These are phyloP conservation scores for Elaeis guineensis DNA, from an alignment of 176 grass and related monocot genomes.

Conservation along the genomic window DNA sequence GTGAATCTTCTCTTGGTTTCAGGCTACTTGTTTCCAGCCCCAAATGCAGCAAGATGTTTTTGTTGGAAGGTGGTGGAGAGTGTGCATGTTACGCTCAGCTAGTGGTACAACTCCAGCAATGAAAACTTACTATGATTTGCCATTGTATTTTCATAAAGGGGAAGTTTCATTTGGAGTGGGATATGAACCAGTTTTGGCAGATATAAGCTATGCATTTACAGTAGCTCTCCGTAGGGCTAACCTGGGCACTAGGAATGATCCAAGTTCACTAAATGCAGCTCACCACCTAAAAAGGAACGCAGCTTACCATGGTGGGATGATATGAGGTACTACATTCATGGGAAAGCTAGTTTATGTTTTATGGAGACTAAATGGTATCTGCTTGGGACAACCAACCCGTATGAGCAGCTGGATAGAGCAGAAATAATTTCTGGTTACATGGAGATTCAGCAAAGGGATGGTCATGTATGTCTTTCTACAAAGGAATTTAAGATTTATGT, in stretches of 20 bases:
- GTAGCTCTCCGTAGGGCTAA: conserved; percentile 86
- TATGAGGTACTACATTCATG: conserved; percentile 95
- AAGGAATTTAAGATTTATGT: conserved; percentile 54
- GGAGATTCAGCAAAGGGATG: conserved; percentile 85
- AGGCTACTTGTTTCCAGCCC: conserved; percentile 95
- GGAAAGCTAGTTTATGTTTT: conserved; percentile 62
- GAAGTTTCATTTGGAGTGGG: conserved; percentile 94
- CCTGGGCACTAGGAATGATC: conserved; percentile 70
- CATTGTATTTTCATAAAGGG: conserved; percentile 71
- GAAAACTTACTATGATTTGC: conserved; percentile 72
- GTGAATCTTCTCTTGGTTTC: conserved; percentile 19
- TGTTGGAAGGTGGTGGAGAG: conserved; percentile 91
- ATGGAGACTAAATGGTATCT: conserved; percentile 63
- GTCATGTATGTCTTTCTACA: conserved; percentile 59
- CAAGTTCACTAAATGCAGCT: conserved; percentile 27
- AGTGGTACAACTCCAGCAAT: conserved; percentile 87
- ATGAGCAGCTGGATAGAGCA: conserved; percentile 69
- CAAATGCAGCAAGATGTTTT: conserved; percentile 86
- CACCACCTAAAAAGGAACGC: conserved; percentile 66
- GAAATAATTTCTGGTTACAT: conserved; percentile 54
- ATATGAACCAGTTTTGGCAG: conserved; percentile 90
- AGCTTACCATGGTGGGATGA: conserved; percentile 99
- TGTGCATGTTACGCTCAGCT: conserved; percentile 80
- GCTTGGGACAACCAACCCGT: conserved; percentile 66
- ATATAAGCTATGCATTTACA: conserved; percentile 97